Evolutionary conservation across 305 asterid species (phyloP).

Genomic region (Fraxinus nigra): DNA sequence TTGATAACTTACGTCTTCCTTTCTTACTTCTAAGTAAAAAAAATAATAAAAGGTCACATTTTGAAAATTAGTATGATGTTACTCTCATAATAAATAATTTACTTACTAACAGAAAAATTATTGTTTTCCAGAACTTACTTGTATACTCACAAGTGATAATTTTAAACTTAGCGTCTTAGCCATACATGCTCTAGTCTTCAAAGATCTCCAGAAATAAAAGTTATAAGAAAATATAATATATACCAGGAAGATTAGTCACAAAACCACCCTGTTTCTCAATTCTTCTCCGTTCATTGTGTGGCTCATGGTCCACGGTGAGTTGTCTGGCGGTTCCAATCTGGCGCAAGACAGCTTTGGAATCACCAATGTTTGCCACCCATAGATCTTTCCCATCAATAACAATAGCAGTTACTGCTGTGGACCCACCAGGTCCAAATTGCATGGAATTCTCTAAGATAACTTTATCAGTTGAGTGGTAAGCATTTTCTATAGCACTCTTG

Average conservation of each 20-base stretch:
- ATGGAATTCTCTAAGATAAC: constrained; percentile 59
- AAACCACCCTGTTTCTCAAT: not conserved
- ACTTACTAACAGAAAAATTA: not conserved
- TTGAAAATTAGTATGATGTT: not conserved
- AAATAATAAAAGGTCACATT: not conserved
- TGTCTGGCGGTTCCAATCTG: constrained; percentile 54
- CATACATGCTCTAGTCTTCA: not conserved
- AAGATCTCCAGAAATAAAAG: not conserved
- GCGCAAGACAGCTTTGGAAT: constrained; percentile 77
- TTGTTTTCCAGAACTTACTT: not conserved
- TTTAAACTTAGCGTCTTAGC: not conserved
- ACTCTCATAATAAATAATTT: not conserved
- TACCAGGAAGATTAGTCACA: not conserved
- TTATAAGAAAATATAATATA: not conserved
- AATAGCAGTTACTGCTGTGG: constrained; percentile 86
- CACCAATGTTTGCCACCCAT: constrained; percentile 86
- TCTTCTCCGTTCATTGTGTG: not conserved
- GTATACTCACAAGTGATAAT: not conserved
- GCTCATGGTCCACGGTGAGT: constrained; percentile 39
- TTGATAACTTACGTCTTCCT: too few relatives aligned
- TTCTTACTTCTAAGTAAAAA: not conserved
- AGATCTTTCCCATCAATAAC: constrained; percentile 73
- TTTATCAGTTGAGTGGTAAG: constrained; percentile 60
- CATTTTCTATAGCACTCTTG: constrained; percentile 52
- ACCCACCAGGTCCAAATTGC: constrained; percentile 87